These are phyloP conservation scores for Lactifluus piperatus DNA, from an alignment of 768 basidiomycete genomes.

Conservation along the genomic window DNA sequence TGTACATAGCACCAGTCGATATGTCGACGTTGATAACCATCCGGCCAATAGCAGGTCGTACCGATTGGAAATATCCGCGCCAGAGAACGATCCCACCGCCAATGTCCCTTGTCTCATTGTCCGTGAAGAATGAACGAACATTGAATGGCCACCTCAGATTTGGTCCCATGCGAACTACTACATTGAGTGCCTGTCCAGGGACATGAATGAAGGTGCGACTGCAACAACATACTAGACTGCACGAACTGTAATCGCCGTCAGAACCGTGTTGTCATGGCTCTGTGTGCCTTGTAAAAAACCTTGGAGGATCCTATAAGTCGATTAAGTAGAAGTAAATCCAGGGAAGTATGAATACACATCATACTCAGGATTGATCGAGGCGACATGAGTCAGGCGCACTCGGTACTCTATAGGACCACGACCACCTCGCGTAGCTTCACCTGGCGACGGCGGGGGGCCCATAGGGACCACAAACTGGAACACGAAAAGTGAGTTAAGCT, in stretches of 20 bases:
- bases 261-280: constrained; percentile 56
- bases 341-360: constrained; percentile 28
- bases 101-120: constrained; percentile 43
- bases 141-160: constrained; percentile 62
- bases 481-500: constrained; percentile 3
- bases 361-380: constrained; percentile 80
- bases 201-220: neutral
- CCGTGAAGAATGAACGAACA: constrained; percentile 65
- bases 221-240: neutral
- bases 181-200: constrained; percentile 51
- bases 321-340: neutral
- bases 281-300: constrained; percentile 59
- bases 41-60: constrained; percentile 54
- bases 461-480: constrained; percentile 55
- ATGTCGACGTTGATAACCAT: constrained; percentile 74
- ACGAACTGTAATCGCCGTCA: constrained; percentile 57
- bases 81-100: constrained; percentile 61
- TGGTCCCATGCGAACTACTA: constrained; percentile 69
- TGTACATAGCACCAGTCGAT: constrained; percentile 69
- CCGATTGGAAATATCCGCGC: constrained; percentile 77
- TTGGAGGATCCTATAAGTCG: constrained; percentile 42
- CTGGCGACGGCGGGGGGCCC: constrained; percentile 24
- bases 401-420: constrained; percentile 56
- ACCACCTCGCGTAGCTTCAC: neutral
- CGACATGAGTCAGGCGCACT: constrained; percentile 54